Evolutionary conservation across 2,329 filamentous ascomycete genomes (phyloP), one percentile per base, ranked within the genome.

Genomic region (Xylaria sp.): DNA sequence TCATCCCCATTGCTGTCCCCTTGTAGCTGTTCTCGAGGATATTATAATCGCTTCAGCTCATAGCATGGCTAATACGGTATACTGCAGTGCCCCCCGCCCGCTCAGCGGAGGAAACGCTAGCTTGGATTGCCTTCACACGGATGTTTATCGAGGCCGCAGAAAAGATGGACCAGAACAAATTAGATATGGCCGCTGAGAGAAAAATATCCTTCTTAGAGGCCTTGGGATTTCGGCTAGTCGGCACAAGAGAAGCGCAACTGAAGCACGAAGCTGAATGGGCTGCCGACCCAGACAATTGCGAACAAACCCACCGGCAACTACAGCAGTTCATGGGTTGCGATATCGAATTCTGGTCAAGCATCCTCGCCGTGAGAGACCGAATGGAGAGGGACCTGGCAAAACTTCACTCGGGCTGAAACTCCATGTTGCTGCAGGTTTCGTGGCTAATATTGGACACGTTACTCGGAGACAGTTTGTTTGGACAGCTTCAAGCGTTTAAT

Each of bases 51-150:
- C 15, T 20, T 54, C 20, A 9, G 28, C 54, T 15, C 34, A 15
- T 10, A 56, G 5, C 5, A 48, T 23, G 48, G 13, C 34, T 66
- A 23, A 69, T 1, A 10, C 4, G 7, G 12, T 32, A n/a, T 50
- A n/a, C 18, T n/a, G 2, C n/a, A 69, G 66, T 71, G 52, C 66
- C 69, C 1, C 61, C 62, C 2, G 25, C 25, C 52, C 62, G 62
- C n/a, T 56, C 39, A 7, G 41, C 41, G 3, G 28, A 56, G 18
- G 66, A 66, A 34, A 25, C 63, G 0, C 18, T 63, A 12, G 48
- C 63, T 32, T 71, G 69, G 66, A 68, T 64, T 12, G 8, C n/a
- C 32, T 71, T 71, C 34, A 46, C 41, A 39, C 46, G 37, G 18
- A 25, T 20, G 1, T 71, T 71, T 12, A 23, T 69, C 1, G 12